Evolutionary conservation across 2,329 filamentous ascomycete genomes (phyloP), one percentile per base, ranked within the genome.

Genomic region (Penicillium hesseltinei): DNA sequence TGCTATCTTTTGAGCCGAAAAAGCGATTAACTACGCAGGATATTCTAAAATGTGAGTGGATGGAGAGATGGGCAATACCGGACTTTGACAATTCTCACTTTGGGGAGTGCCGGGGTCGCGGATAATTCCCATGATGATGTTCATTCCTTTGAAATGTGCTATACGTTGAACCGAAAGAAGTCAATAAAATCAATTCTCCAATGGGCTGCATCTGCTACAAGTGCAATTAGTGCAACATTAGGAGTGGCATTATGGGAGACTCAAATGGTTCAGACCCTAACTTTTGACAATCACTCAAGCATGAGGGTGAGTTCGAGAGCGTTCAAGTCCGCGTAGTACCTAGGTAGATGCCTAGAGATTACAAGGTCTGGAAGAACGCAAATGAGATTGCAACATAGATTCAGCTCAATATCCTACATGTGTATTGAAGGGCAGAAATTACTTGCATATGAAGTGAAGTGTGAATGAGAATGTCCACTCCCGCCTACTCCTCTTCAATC

Each of bases 401-500:
- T 45, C 27, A 42, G 48, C 54, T 53, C 29, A 40, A 40, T 57
- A 53, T 53, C 49, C 49, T 57, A 53, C 21, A 42, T 25, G 21
- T 23, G 21, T 10, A 19, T 39, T 17, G 15, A 25, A 53, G 35
- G 54, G 38, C 35, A 53, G 33, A 42, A 33, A 57, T 38, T 29
- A 56, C 46, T 56, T 56, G 53, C 46, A 53, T 27, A 42, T 46
- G 36, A 10, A 13, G 31, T 7, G 36, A 42, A 53, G 36, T 19
- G 27, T 36, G 38, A 51, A 35, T 43, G 38, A 11, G 19, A 35
- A 51, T 17, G 15, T 27, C 17, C 50, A 51, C 23, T 19, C 8
- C 27, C 27, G 25, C 21, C 27, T 42, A 57, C 21, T 57, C 54
- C 43, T 80, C 79, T 80, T 96, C 94, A 67, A 99, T 97, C 79